A percentile compares a stretch with the other conserved stretches of the same genome.
Evolutionary conservation across 1,284 basidiomycete species (phyloP).

Genomic region (Cutaneotrichosporon arboriforme): DNA sequence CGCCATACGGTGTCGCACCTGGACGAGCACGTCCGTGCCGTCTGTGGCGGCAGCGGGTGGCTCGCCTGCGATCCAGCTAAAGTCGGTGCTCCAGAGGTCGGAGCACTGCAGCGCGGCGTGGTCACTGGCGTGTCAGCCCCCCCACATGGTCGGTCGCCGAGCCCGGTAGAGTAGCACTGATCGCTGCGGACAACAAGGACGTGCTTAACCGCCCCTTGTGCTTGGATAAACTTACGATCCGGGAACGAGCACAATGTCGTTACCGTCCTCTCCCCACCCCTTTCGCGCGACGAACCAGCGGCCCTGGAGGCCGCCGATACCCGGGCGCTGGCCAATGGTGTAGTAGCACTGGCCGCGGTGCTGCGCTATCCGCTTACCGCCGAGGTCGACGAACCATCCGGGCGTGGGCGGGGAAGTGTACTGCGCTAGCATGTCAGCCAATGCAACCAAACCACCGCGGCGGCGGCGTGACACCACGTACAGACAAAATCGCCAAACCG

Average conservation of each 20-base stretch:
- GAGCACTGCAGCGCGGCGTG: slow-evolving; percentile 61
- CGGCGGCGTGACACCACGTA: slow-evolving; percentile 45
- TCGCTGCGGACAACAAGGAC: no score
- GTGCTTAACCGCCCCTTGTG: no score
- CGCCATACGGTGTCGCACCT: slow-evolving; percentile 67
- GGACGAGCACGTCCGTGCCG: slow-evolving; percentile 54
- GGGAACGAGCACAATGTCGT: slow-evolving; percentile 66
- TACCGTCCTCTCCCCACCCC: slow-evolving; percentile 54
- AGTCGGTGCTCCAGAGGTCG: slow-evolving; percentile 53
- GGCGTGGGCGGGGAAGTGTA: slow-evolving; percentile 67
- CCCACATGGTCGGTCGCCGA: no score
- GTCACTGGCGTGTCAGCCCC: slow-evolving; percentile 51
- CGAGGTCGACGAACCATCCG: slow-evolving; percentile 58
- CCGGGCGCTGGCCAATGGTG: slow-evolving; percentile 77
- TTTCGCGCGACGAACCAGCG: slow-evolving; percentile 75
- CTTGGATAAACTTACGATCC: slow-evolving; percentile 55
- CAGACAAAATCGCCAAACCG: slow-evolving; percentile 71
- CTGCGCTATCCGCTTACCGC: slow-evolving; percentile 56
- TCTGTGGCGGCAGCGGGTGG: slow-evolving; percentile 53
- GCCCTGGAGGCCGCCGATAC: slow-evolving; percentile 59
- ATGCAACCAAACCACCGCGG: no score
- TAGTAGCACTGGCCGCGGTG: slow-evolving; percentile 82
- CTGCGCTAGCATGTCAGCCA: slow-evolving; percentile 54
- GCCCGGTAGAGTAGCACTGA: no score
- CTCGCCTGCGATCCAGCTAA: slow-evolving; percentile 64